Evolutionary conservation across 371 early-diverging fungal species (phyloP).

Genomic region (Mortierella sp.): DNA sequence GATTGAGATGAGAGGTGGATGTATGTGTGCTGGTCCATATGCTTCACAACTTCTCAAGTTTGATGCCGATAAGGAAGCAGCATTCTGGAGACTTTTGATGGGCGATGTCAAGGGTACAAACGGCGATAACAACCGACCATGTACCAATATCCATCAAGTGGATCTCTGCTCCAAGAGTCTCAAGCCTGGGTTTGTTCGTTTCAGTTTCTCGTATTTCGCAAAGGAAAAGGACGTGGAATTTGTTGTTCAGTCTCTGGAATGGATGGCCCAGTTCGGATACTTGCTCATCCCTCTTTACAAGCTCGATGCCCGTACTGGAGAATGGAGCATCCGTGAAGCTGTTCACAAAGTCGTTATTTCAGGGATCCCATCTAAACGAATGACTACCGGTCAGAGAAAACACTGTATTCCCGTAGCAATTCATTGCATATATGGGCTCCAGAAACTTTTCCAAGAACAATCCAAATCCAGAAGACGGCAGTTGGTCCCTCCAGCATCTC

Average conservation of each 20-base stretch:
- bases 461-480: background rate
- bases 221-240: constrained; percentile 40
- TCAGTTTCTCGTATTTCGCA: constrained; percentile 43
- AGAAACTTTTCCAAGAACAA: constrained; percentile 7
- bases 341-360: constrained; percentile 14
- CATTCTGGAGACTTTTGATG: constrained; percentile 29
- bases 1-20: constrained; percentile 39
- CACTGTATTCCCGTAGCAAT: constrained; percentile 6
- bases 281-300: constrained; percentile 35
- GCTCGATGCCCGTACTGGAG: constrained; percentile 22
- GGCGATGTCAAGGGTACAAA: constrained; percentile 3
- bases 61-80: constrained; percentile 22
- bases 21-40: constrained; percentile 38
- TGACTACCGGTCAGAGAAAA: background rate
- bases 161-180: constrained; percentile 35
- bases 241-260: constrained; percentile 33
- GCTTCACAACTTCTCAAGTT: constrained; percentile 21
- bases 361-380: background rate
- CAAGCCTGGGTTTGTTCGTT: constrained; percentile 37
- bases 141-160: constrained; percentile 30
- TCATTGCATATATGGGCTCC: constrained; percentile 6
- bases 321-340: constrained; percentile 31
- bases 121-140: background rate
- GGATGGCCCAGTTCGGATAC: constrained; percentile 37
- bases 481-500: background rate